Base-by-base conservation (phyloP, 2,329 filamentous ascomycete genomes). In the Xylariaceae sp. region DNA sequence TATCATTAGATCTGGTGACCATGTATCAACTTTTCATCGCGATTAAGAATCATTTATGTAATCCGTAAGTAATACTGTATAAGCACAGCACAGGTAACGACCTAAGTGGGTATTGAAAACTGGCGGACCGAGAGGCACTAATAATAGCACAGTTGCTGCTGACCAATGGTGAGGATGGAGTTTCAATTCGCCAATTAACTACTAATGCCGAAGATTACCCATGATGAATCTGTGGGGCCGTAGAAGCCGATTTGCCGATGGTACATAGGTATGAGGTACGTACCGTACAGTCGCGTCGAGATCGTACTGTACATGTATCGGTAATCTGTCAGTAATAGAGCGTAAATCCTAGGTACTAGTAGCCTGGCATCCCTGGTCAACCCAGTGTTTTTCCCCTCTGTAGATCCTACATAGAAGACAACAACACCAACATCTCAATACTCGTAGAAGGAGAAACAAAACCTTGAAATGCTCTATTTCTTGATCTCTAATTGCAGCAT, bases 351-450 rank as follows among this genome's bases (percentile, higher is more conserved):
- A 37, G n/a, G n/a, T n/a, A n/a, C n/a, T n/a, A n/a, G n/a, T n/a
- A n/a, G n/a, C n/a, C n/a, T n/a, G n/a, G 21, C 21, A 42, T 32
- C 45, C 37, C 40, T 19, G 32, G 56, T 59, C 49, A 59, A 53
- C 32, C 32, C 57, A 57, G 50, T 57, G 37, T 55, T 40, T 37
- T 43, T 48, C 54, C 54, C 48, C 49, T 53, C 58, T 52, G 52
- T 48, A 50, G 29, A 47, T 45, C 43, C 26, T 20, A 6, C n/a
- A n/a, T n/a, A n/a, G n/a, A n/a, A n/a, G 12, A 45, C 29, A 16
- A 40, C 19, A 32, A 23, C 29, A 18, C n/a, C 18, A 41, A 23
- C 29, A 18, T 16, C 37, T 48, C 20, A n/a, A n/a, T 16, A 40
- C n/a, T n/a, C n/a, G 29, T 20, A 29, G 41, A 40, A 40, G 19